phyloP scores from a whole-genome alignment of 2,329 filamentous ascomycete genomes.

The Trichoderma endophyticum region DNA sequence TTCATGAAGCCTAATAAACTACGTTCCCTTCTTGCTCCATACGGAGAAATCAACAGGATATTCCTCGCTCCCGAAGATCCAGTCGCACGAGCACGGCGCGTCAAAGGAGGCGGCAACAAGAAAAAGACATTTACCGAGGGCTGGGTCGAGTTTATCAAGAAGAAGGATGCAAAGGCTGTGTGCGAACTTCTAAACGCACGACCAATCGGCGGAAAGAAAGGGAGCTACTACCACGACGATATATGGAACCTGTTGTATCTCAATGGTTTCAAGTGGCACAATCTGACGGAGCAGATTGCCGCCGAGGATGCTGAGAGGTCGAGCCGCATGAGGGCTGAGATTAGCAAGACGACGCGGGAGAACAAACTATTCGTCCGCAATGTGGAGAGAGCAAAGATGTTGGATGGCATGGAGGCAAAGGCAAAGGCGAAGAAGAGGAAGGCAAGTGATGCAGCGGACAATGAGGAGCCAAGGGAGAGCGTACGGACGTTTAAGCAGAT shows the following conservation, averaged over 20 bases:
- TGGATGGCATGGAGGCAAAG: conserved; percentile 65
- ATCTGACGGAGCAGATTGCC: conserved; percentile 72
- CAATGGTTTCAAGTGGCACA: conserved; percentile 78
- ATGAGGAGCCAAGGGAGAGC: conserved; percentile 24
- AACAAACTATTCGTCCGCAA: conserved; percentile 79
- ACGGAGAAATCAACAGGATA: conserved; percentile 72
- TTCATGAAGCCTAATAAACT: conserved; percentile 85
- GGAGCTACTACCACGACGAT: conserved; percentile 79
- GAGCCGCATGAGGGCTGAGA: conserved; percentile 73
- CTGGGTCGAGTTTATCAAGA: conserved; percentile 79
- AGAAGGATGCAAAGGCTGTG: conserved; percentile 72
- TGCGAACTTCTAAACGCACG: conserved; percentile 74
- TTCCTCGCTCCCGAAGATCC: conserved; percentile 77
- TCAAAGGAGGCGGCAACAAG: conserved; percentile 75
- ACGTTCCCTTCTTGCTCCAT: conserved; percentile 69
- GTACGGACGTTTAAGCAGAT: conserved; percentile 64
- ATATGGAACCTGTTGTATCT: conserved; percentile 83
- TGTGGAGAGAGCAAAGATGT: conserved; percentile 75
- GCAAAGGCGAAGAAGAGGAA: conserved; percentile 43
- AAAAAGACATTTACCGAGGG: conserved; percentile 79
- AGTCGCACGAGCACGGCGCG: conserved; percentile 60
- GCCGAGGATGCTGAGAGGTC: conserved; percentile 77
- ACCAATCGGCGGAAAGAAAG: conserved; percentile 80
- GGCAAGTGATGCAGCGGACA: conserved; percentile 27
- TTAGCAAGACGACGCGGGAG: conserved; percentile 70